Conservation (phyloP, 192 early-diverging fungal species). For the Rhizophagus sp. region DNA sequence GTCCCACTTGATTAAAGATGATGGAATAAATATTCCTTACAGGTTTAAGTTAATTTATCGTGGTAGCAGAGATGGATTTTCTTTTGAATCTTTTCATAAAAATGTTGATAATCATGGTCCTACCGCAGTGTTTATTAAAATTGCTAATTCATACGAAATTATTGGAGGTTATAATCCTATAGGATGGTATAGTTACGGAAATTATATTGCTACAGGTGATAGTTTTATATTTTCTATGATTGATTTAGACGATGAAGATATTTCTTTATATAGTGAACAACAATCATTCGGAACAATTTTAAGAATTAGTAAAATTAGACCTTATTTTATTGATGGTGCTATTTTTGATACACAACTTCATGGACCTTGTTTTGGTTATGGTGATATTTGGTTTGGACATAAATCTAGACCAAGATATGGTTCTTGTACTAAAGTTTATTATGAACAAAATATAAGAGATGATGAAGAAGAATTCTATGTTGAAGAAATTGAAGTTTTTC, state of each 20-base stretch:
- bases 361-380: conserved; percentile 17
- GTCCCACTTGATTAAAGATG: background rate
- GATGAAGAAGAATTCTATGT: conserved; percentile 8
- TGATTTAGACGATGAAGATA: background rate
- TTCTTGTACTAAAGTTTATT: conserved; percentile 10
- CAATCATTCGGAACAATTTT: background rate
- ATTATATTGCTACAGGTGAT: conserved; percentile 16
- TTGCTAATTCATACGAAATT: background rate
- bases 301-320: background rate
- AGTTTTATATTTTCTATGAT: conserved; percentile 16
- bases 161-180: conserved; percentile 25
- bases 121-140: conserved; percentile 1
- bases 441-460: conserved; percentile 1
- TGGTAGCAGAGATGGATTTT: conserved; percentile 17
- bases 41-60: conserved; percentile 4
- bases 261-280: background rate
- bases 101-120: conserved; percentile 5
- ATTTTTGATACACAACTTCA: background rate
- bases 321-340: conserved; percentile 7
- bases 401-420: conserved; percentile 10
- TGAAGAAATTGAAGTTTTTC: conserved; percentile 12
- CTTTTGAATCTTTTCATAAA: conserved; percentile 14
- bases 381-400: conserved; percentile 8
- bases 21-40: background rate
- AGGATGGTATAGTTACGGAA: background rate